phyloP scores from a whole-genome alignment of 2,329 filamentous ascomycete genomes.

The Ambrosiella xylebori region DNA sequence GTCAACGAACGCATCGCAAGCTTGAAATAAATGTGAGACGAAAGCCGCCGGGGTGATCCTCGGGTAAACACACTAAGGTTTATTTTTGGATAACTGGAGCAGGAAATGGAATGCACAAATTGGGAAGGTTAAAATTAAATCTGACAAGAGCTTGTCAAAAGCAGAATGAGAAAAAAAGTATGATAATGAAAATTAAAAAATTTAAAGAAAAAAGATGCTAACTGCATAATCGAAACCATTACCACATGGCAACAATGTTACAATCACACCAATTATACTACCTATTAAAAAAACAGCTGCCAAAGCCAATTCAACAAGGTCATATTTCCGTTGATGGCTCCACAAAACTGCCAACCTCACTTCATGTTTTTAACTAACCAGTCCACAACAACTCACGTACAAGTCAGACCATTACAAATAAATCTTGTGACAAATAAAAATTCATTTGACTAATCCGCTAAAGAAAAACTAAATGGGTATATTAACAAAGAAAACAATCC shows the following conservation, averaged over 20 bases:
- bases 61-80: too few relatives aligned
- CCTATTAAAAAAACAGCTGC: not conserved
- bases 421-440: not conserved
- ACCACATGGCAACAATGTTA: slow-evolving; percentile 9
- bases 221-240: slow-evolving; percentile 11
- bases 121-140: not conserved
- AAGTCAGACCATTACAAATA: too few relatives aligned
- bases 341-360: not conserved
- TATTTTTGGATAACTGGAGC: too few relatives aligned
- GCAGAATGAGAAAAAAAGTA: not conserved
- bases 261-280: slow-evolving; percentile 10
- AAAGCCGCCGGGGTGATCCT: not conserved
- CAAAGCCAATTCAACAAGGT: too few relatives aligned
- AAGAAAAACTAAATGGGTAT: slow-evolving; percentile 8
- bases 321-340: too few relatives aligned
- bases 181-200: not conserved
- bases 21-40: not conserved
- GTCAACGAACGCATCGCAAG: not conserved
- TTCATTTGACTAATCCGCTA: not conserved
- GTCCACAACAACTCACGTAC: too few relatives aligned
- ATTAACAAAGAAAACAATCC: not conserved
- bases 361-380: too few relatives aligned
- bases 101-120: too few relatives aligned
- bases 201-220: not conserved
- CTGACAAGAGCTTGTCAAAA: not conserved